These are phyloP conservation scores for Aspergillus ochraceoroseus DNA, from an alignment of 2,329 filamentous ascomycete species.

Conservation along the genomic window DNA sequence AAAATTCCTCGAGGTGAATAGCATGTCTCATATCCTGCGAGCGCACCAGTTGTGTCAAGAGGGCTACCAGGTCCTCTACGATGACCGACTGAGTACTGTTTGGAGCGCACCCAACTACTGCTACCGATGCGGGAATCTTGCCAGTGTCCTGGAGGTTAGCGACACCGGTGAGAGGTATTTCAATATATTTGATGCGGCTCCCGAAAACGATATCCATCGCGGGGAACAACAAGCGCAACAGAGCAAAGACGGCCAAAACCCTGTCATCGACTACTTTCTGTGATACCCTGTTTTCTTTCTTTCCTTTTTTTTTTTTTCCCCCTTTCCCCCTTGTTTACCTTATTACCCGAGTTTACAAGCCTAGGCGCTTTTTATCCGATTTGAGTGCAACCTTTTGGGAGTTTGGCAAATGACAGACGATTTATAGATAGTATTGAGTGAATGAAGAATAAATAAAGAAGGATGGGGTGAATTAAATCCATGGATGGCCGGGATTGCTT, in stretches of 20 bases:
- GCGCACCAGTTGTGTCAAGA: conserved; percentile 99
- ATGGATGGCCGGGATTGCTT: neutral
- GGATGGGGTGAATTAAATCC: conserved; percentile 14
- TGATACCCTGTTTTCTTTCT: conserved; percentile 43
- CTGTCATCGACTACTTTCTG: conserved; percentile 67
- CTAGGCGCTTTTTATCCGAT: too few species aligned
- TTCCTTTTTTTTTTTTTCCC: conserved; percentile 14
- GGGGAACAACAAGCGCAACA: conserved; percentile 69
- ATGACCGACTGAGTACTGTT: conserved; percentile 88
- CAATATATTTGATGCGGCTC: conserved; percentile 95
- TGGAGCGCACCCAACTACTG: conserved; percentile 98
- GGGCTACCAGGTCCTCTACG: conserved; percentile 93
- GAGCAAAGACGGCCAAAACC: conserved; percentile 64
- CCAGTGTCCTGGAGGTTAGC: conserved; percentile 92
- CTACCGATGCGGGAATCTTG: conserved; percentile 94
- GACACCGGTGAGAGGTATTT: conserved; percentile 90
- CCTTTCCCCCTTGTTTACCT: conserved; percentile 17
- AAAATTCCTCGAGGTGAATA: conserved; percentile 96
- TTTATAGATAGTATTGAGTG: conserved; percentile 26
- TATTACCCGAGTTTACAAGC: too few species aligned
- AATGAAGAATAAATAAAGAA: conserved; percentile 13
- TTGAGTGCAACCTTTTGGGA: conserved; percentile 21
- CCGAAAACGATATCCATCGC: conserved; percentile 83
- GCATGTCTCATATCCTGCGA: conserved; percentile 93
- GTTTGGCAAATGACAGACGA: conserved; percentile 28